Conservation (phyloP, 352 stramenopile species). For the Phytophthora colocasiae region DNA sequence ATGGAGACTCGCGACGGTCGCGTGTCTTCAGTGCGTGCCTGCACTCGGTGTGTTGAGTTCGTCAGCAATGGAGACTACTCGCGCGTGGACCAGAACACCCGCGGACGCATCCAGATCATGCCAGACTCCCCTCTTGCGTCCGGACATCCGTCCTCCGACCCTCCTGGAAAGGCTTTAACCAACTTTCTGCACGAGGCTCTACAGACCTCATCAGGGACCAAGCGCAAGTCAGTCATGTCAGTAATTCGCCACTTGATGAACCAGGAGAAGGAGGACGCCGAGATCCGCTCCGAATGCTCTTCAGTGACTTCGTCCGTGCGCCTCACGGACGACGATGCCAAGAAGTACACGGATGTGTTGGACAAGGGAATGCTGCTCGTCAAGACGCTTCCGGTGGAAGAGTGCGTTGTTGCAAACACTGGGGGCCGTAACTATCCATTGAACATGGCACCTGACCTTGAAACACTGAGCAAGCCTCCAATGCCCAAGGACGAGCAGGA, state of each 20-base stretch:
- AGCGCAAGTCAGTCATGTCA: conserved; percentile 55
- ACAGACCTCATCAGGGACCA: conserved; percentile 37
- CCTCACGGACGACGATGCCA: conserved; percentile 35
- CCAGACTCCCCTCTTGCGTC: conserved; percentile 14
- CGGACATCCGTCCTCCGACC: conserved; percentile 15
- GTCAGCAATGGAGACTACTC: conserved; percentile 64
- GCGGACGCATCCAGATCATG: conserved; percentile 34
- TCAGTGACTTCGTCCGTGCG: conserved; percentile 23
- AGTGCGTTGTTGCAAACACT: conserved; percentile 44
- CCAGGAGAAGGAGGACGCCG: conserved; percentile 40
- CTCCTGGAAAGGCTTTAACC: conserved; percentile 34
- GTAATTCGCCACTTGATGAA: conserved; percentile 69
- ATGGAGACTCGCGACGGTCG: conserved; percentile 41
- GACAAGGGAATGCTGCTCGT: conserved; percentile 40
- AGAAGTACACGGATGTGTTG: conserved; percentile 40
- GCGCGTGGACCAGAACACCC: conserved; percentile 38
- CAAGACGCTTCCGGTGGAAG: conserved; percentile 37
- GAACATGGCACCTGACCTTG: conserved; percentile 29
- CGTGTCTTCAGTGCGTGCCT: conserved; percentile 53
- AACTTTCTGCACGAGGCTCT: conserved; percentile 42
- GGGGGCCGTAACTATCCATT: conserved; percentile 52
- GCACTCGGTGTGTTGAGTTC: conserved; percentile 56
- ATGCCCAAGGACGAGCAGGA: conserved; percentile 48
- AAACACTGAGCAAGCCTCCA: conserved; percentile 33
- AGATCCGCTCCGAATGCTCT: conserved; percentile 27